Conservation (phyloP, 179 eudicot species). For the Heliamphora pulchella region DNA sequence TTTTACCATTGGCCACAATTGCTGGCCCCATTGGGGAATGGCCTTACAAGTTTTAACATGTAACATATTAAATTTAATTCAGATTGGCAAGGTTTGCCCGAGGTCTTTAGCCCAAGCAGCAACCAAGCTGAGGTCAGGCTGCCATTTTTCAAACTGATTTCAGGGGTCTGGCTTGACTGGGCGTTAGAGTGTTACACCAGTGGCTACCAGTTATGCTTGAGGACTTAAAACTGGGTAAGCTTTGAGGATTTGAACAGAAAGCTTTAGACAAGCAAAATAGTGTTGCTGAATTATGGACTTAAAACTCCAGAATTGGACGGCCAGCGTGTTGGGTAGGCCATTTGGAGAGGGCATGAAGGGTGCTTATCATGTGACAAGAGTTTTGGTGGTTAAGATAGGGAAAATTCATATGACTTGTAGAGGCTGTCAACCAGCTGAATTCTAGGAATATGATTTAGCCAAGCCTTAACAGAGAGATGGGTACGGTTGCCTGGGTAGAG, state of each 20-base stretch:
- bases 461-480: background rate
- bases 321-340: background rate
- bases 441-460: background rate
- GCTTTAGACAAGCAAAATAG: background rate
- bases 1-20: background rate
- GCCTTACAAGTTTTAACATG: no score
- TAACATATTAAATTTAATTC: background rate
- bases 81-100: background rate
- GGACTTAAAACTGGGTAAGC: background rate
- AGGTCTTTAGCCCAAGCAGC: background rate
- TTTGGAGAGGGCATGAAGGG: background rate
- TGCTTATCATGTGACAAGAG: no score
- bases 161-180: background rate
- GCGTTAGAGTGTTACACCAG: background rate
- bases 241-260: background rate
- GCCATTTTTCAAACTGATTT: background rate
- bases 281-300: background rate
- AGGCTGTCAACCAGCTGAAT: background rate
- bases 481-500: constrained; percentile 4
- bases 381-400: no score
- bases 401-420: background rate
- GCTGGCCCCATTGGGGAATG: no score
- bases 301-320: background rate
- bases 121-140: background rate
- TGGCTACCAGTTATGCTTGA: constrained; percentile 6